A percentile compares a stretch with the other conserved stretches of the same genome.
Conservation (phyloP, 345 rosid species). For the Arabis hirsuta region DNA sequence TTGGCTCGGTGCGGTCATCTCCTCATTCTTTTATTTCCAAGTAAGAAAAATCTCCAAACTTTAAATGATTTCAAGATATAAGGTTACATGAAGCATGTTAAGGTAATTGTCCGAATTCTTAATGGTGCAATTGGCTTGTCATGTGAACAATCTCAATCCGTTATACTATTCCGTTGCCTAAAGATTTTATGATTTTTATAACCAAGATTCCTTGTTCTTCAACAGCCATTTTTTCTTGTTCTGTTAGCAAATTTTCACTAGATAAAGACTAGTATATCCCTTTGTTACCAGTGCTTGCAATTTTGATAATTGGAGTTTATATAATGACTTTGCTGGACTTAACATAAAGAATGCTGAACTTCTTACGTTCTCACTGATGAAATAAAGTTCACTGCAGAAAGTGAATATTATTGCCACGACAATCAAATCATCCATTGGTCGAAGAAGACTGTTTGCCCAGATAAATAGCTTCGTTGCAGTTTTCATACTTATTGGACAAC, state of each 20-base stretch:
- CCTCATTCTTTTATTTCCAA: conserved; percentile 97
- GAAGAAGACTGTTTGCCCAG: conserved; percentile 88
- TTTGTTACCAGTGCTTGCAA: not conserved
- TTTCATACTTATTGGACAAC: conserved; percentile 91
- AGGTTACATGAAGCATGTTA: not conserved
- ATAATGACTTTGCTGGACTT: not conserved
- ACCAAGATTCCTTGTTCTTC: not conserved
- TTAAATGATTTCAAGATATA: not conserved
- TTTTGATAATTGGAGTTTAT: not conserved
- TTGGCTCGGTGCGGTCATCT: conserved; percentile 94
- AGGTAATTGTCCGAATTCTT: not conserved
- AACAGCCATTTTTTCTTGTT: conserved; percentile 6
- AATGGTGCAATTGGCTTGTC: not conserved
- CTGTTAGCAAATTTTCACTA: not conserved
- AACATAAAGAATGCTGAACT: conserved; percentile 7
- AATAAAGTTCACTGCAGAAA: conserved; percentile 59
- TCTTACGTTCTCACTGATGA: conserved; percentile 18
- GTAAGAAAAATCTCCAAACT: conserved; percentile 43
- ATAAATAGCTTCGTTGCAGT: conserved; percentile 93
- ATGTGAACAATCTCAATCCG: conserved; percentile 7
- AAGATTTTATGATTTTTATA: not conserved
- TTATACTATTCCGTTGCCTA: conserved; percentile 2
- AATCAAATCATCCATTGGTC: conserved; percentile 71
- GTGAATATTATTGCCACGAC: conserved; percentile 83
- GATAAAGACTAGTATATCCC: not conserved